Conservation (phyloP, 148 eudicot genomes). For the Bassia scoparia region DNA sequence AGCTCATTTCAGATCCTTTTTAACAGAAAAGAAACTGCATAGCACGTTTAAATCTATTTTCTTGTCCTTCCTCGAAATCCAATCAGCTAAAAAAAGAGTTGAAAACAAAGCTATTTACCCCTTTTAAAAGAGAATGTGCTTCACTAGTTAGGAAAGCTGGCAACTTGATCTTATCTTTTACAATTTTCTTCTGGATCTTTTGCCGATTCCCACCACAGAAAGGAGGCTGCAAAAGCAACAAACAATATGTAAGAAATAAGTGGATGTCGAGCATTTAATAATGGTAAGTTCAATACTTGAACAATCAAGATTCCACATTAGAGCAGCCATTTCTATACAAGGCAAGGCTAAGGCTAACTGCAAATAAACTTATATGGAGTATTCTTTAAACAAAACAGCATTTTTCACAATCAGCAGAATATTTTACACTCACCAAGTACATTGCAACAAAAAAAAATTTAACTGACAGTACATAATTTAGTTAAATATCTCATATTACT, state of each 20-base stretch:
- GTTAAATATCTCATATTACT: too few relatives aligned
- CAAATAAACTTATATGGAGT: neutral
- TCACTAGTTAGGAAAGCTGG: slow-evolving; percentile 77
- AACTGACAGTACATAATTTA: too few relatives aligned
- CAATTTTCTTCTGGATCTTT: slow-evolving; percentile 74
- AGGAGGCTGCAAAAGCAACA: slow-evolving; percentile 68
- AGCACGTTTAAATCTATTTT: neutral
- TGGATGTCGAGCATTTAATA: neutral
- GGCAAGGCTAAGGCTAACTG: too few relatives aligned
- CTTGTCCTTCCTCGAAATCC: neutral
- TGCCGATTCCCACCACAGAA: slow-evolving; percentile 62
- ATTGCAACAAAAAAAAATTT: too few relatives aligned
- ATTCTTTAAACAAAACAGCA: neutral
- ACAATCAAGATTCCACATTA: neutral
- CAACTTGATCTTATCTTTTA: slow-evolving; percentile 81
- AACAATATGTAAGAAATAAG: slow-evolving; percentile 5
- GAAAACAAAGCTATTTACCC: slow-evolving; percentile 38
- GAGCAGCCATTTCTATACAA: neutral
- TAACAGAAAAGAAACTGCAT: neutral
- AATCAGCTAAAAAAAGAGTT: neutral
- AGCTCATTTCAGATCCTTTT: slow-evolving; percentile 9
- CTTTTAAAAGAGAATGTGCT: slow-evolving; percentile 80
- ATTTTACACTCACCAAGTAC: neutral
- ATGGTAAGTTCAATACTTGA: neutral
- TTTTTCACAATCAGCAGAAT: neutral